Percentiles rank a stretch among this genome's conserved stretches.
Conservation (phyloP, 805 yeast genomes). For the Wickerhamomyces queroliae region DNA sequence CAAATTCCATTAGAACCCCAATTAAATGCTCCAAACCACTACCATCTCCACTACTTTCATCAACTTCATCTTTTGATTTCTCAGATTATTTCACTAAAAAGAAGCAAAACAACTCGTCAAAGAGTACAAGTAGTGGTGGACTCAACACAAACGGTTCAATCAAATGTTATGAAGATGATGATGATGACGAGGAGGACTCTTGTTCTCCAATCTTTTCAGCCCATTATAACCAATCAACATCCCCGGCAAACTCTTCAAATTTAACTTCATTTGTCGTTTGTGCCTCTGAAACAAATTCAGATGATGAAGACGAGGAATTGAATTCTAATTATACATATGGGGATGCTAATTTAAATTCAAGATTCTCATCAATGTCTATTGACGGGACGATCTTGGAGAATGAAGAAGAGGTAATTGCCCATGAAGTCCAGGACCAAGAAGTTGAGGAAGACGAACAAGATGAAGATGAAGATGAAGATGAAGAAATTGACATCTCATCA, state of each 20-base stretch:
- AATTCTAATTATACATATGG: background rate
- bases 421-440: background rate
- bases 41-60: slow-evolving; percentile 34
- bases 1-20: slow-evolving; percentile 6
- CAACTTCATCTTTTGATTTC: slow-evolving; percentile 3
- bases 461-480: background rate
- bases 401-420: background rate
- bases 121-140: no score
- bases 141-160: slow-evolving; percentile 8
- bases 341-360: background rate
- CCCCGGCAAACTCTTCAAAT: background rate
- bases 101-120: background rate
- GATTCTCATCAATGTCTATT: slow-evolving; percentile 2
- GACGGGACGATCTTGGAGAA: background rate
- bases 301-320: slow-evolving; percentile 8
- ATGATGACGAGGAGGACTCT: background rate
- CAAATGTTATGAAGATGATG: slow-evolving; percentile 10
- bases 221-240: background rate
- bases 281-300: slow-evolving; percentile 8
- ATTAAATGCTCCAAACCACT: slow-evolving; percentile 41
- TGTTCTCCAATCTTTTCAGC: background rate
- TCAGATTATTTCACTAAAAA: background rate
- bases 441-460: no score
- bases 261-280: slow-evolving; percentile 2
- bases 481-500: background rate